phyloP scores from a whole-genome alignment of 1,139 yeast genomes.

The Magnusiomyces fungicola region DNA sequence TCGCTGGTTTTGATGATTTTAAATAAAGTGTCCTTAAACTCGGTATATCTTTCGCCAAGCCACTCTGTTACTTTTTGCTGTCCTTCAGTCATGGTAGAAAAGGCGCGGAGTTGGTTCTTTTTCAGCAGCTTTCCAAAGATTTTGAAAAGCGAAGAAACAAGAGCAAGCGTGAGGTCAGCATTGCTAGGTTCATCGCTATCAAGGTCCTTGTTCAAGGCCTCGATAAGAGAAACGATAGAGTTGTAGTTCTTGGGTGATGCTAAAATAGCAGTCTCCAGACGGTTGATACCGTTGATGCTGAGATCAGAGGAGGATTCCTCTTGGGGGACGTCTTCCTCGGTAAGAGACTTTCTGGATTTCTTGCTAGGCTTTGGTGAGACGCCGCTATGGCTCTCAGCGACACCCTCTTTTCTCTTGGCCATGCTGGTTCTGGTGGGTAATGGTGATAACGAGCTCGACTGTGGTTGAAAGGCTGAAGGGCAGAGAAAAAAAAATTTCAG shows the following conservation, averaged over 20 bases:
- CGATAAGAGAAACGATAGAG: slow-evolving; percentile 42
- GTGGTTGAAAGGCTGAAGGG: too few relatives aligned
- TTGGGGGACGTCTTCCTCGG: neutral
- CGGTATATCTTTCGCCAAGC: slow-evolving; percentile 53
- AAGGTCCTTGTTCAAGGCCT: slow-evolving; percentile 30
- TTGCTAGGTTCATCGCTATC: slow-evolving; percentile 26
- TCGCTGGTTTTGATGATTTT: slow-evolving; percentile 30
- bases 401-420: slow-evolving; percentile 1
- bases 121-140: slow-evolving; percentile 51
- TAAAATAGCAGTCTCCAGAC: slow-evolving; percentile 23
- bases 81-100: slow-evolving; percentile 30
- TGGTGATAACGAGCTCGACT: too few relatives aligned
- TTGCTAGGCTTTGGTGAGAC: neutral
- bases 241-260: slow-evolving; percentile 45
- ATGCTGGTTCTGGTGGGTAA: neutral
- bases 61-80: slow-evolving; percentile 41
- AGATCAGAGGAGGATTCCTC: neutral
- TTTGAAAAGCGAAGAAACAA: slow-evolving; percentile 47
- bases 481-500: too few relatives aligned
- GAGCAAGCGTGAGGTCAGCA: slow-evolving; percentile 17
- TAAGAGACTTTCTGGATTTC: neutral
- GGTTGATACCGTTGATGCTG: slow-evolving; percentile 6
- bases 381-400: too few relatives aligned
- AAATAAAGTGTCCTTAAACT: slow-evolving; percentile 44
- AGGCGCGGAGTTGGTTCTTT: slow-evolving; percentile 40